Percentiles rank a stretch among this genome's conserved stretches.
phyloP scores from a whole-genome alignment of 2,329 filamentous ascomycete genomes.

The Claviceps maximensis region DNA sequence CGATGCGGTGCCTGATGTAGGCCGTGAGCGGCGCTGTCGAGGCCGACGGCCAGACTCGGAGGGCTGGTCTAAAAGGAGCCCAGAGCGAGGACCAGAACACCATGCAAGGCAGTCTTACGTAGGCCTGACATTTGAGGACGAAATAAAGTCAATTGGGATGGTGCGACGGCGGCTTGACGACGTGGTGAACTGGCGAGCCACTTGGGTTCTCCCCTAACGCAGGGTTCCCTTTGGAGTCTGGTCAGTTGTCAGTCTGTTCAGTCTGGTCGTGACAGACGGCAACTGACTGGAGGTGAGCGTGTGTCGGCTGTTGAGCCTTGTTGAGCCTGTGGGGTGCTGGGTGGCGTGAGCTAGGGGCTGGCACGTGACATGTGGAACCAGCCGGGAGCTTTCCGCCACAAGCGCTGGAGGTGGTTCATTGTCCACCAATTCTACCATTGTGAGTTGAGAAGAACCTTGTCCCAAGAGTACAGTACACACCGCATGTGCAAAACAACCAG shows the following conservation, averaged over 20 bases:
- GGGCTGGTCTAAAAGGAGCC: slow-evolving; percentile 6
- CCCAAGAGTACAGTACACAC: too few relatives aligned
- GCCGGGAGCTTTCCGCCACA: too few relatives aligned
- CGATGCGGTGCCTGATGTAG: slow-evolving; percentile 5
- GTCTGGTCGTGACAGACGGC: not conserved
- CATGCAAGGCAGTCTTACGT: slow-evolving; percentile 6
- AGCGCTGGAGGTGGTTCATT: too few relatives aligned
- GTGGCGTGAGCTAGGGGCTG: too few relatives aligned
- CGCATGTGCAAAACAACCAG: too few relatives aligned
- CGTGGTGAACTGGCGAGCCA: not conserved
- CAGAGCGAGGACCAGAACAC: slow-evolving; percentile 6
- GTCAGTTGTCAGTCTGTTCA: not conserved
- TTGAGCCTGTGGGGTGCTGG: too few relatives aligned
- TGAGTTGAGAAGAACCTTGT: too few relatives aligned
- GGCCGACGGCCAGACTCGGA: slow-evolving; percentile 1
- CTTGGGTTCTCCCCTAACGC: not conserved
- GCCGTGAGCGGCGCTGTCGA: slow-evolving; percentile 9
- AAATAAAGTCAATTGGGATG: not conserved
- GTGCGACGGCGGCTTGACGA: not conserved
- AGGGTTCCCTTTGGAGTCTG: not conserved
- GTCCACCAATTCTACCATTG: too few relatives aligned
- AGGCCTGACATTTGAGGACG: slow-evolving; percentile 3
- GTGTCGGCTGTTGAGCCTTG: not conserved
- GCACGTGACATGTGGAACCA: too few relatives aligned
- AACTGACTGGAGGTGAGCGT: not conserved